These are phyloP conservation scores for Nothophytophthora sp. DNA, from an alignment of 352 stramenopile genomes.

Conservation along the genomic window DNA sequence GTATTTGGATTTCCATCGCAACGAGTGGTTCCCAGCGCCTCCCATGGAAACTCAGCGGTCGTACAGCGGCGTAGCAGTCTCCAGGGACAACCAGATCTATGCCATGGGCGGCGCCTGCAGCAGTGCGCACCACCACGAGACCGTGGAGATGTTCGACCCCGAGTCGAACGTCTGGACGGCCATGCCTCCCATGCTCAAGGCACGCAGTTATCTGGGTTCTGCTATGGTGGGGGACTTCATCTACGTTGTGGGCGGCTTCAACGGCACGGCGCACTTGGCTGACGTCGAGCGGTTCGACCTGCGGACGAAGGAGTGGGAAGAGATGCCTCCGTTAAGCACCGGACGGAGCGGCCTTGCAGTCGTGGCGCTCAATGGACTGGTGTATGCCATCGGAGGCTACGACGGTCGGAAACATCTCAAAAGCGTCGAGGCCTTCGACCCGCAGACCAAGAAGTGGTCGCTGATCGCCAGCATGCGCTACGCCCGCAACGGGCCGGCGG, in stretches of 20 bases:
- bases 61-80: constrained; percentile 61
- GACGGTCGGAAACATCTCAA: constrained; percentile 65
- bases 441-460: constrained; percentile 46
- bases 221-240: constrained; percentile 47
- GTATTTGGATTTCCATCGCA: constrained; percentile 64
- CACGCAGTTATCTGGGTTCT: constrained; percentile 65
- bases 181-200: constrained; percentile 57
- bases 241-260: constrained; percentile 73
- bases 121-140: constrained; percentile 53
- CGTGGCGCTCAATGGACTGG: constrained; percentile 38
- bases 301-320: constrained; percentile 46
- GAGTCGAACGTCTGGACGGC: constrained; percentile 50
- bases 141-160: constrained; percentile 58
- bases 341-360: constrained; percentile 63
- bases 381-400: constrained; percentile 74
- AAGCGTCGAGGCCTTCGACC: constrained; percentile 67
- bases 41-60: constrained; percentile 59
- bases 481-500: constrained; percentile 61
- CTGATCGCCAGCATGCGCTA: constrained; percentile 50
- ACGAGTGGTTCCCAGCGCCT: constrained; percentile 54
- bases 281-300: constrained; percentile 64
- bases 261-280: constrained; percentile 56
- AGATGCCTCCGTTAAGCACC: constrained; percentile 46
- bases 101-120: constrained; percentile 64
- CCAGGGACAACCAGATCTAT: constrained; percentile 47